A percentile compares a stretch with the other conserved stretches of the same genome.
Conservation (phyloP, 176 grass and related monocot genomes). For the Themeda triandra region DNA sequence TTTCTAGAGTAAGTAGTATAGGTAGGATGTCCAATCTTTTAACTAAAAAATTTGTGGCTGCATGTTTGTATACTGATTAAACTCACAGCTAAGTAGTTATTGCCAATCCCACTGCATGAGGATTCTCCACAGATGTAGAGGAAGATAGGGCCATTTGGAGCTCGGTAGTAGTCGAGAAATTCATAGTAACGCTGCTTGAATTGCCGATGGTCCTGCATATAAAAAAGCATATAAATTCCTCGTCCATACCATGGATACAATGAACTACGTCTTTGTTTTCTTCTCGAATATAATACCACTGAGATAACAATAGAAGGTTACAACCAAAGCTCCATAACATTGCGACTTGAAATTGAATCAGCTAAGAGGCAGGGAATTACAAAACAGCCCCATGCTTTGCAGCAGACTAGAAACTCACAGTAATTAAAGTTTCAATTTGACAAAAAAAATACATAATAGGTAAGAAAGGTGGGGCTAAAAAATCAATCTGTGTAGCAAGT, state of each 20-base stretch:
- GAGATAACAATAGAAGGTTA: background rate
- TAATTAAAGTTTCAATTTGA: background rate
- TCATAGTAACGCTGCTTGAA: slow-evolving; percentile 89
- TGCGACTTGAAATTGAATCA: background rate
- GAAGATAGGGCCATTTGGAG: slow-evolving; percentile 80
- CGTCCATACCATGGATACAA: background rate
- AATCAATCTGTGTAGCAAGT: background rate
- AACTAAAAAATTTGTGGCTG: background rate
- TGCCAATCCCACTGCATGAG: slow-evolving; percentile 72
- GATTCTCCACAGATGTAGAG: slow-evolving; percentile 85
- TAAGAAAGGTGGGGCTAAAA: background rate
- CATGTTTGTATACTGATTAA: slow-evolving; percentile 3
- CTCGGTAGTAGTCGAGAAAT: slow-evolving; percentile 78
- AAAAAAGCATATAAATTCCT: background rate
- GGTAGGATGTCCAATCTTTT: background rate
- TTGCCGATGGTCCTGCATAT: slow-evolving; percentile 70
- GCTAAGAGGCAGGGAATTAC: background rate
- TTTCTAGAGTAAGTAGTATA: background rate
- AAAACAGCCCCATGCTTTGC: background rate
- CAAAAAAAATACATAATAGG: background rate
- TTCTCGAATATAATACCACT: background rate
- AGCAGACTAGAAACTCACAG: background rate
- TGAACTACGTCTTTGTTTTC: background rate
- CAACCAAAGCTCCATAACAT: slow-evolving; percentile 1
- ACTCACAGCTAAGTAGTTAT: slow-evolving; percentile 90